These are phyloP conservation scores for Psilocybe azurescens DNA, from an alignment of 768 basidiomycete genomes.

Conservation along the genomic window DNA sequence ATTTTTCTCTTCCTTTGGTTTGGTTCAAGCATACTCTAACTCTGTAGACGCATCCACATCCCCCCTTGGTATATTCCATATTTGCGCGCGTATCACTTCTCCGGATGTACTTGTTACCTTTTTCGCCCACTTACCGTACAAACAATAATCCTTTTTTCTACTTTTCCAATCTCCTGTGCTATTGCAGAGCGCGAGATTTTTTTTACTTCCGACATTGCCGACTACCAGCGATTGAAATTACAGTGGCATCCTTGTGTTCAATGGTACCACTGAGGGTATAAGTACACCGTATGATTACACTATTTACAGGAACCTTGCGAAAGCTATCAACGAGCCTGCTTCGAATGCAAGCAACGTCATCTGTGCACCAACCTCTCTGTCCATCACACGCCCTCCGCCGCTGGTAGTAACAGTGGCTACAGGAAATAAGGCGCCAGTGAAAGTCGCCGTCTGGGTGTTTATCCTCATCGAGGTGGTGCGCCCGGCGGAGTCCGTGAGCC, in stretches of 20 bases:
- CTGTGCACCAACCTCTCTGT: neutral
- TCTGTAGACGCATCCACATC: slow-evolving; percentile 2
- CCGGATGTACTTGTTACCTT: neutral
- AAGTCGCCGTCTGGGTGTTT: neutral
- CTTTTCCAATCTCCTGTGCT: too few relatives aligned
- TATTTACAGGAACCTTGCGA: neutral
- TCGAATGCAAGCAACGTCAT: neutral
- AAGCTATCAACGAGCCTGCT: neutral
- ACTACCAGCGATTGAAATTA: neutral
- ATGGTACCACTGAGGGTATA: neutral
- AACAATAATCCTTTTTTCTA: neutral
- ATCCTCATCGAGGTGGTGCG: neutral
- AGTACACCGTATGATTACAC: neutral
- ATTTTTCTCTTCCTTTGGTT: neutral
- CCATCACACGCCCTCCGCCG: too few relatives aligned
- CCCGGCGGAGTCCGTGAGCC: neutral
- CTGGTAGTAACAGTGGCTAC: neutral
- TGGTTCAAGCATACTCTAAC: neutral
- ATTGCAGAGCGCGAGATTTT: too few relatives aligned
- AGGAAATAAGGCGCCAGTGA: neutral
- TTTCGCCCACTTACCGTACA: neutral
- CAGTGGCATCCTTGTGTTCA: neutral
- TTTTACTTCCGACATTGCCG: too few relatives aligned
- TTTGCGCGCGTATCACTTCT: neutral
- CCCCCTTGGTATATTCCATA: neutral